These are phyloP conservation scores for Tetraselmis striata DNA, from an alignment of 139 green algal species.

Conservation along the genomic window DNA sequence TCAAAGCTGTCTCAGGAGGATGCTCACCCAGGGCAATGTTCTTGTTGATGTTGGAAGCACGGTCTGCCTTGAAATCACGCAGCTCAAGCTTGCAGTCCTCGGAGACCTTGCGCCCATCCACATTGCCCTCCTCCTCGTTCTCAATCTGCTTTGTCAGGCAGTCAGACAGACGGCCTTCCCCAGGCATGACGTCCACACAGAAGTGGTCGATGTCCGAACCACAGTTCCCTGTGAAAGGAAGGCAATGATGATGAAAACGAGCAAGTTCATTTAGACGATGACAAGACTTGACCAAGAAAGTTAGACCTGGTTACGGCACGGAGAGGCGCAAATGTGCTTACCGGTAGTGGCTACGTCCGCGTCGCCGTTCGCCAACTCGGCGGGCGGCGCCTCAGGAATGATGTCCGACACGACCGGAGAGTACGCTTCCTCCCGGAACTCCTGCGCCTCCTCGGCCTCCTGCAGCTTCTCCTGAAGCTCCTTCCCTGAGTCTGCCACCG, in stretches of 20 bases:
- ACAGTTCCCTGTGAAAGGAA: slow-evolving; percentile 48
- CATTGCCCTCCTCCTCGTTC: slow-evolving; percentile 30
- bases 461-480: background rate
- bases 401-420: slow-evolving; percentile 9
- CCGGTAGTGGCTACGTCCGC: slow-evolving; percentile 30
- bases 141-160: slow-evolving; percentile 61
- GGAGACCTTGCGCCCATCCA: slow-evolving; percentile 27
- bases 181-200: slow-evolving; percentile 49
- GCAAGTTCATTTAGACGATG: too few relatives aligned
- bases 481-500: background rate
- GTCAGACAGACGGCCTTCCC: slow-evolving; percentile 43
- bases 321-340: slow-evolving; percentile 1
- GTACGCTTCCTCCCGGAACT: background rate
- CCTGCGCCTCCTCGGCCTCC: background rate
- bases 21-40: slow-evolving; percentile 68
- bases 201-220: slow-evolving; percentile 44
- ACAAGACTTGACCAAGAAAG: too few relatives aligned
- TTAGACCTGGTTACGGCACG: too few relatives aligned
- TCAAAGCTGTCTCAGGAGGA: too few relatives aligned
- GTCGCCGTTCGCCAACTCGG: slow-evolving; percentile 17
- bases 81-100: slow-evolving; percentile 61
- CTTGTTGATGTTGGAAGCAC: slow-evolving; percentile 70
- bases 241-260: too few relatives aligned
- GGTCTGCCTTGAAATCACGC: slow-evolving; percentile 53
- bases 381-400: slow-evolving; percentile 17